Evolutionary conservation across 108 stramenopile species (phyloP).

Genomic region (Nitzschia putrida): DNA sequence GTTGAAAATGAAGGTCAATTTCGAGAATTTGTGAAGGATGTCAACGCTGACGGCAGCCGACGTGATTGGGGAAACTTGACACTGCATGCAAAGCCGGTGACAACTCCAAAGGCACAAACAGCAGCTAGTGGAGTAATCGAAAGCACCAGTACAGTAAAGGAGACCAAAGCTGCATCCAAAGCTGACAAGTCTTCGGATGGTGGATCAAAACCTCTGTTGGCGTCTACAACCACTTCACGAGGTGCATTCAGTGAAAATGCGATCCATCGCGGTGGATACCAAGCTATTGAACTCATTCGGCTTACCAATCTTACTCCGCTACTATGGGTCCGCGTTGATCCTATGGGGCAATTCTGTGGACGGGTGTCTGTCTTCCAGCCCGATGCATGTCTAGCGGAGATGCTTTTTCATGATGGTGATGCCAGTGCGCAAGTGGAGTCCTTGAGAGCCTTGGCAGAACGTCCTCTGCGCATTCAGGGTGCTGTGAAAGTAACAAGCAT

Average conservation of each 20-base stretch:
- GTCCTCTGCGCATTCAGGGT: conserved; percentile 80
- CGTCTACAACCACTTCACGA: conserved; percentile 18
- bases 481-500: conserved; percentile 70
- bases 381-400: conserved; percentile 84
- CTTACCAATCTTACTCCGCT: conserved; percentile 84
- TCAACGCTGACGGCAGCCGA: conserved; percentile 76
- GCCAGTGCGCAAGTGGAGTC: conserved; percentile 81
- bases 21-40: conserved; percentile 73
- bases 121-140: conserved; percentile 54
- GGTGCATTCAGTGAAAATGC: conserved; percentile 65
- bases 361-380: conserved; percentile 77
- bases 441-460: conserved; percentile 75
- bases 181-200: conserved; percentile 1
- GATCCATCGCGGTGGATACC: conserved; percentile 78
- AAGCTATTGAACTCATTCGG: conserved; percentile 86
- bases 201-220: conserved; percentile 22
- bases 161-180: conserved; percentile 11
- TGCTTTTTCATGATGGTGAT: conserved; percentile 87
- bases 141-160: conserved; percentile 23
- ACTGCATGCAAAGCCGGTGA: conserved; percentile 79
- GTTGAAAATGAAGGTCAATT: conserved; percentile 87
- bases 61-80: conserved; percentile 81
- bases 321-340: conserved; percentile 85
- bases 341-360: conserved; percentile 76
- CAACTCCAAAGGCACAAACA: conserved; percentile 69